These are phyloP conservation scores for Rhodotorula sphaerocarpa DNA, from an alignment of 768 basidiomycete genomes.

Conservation along the genomic window DNA sequence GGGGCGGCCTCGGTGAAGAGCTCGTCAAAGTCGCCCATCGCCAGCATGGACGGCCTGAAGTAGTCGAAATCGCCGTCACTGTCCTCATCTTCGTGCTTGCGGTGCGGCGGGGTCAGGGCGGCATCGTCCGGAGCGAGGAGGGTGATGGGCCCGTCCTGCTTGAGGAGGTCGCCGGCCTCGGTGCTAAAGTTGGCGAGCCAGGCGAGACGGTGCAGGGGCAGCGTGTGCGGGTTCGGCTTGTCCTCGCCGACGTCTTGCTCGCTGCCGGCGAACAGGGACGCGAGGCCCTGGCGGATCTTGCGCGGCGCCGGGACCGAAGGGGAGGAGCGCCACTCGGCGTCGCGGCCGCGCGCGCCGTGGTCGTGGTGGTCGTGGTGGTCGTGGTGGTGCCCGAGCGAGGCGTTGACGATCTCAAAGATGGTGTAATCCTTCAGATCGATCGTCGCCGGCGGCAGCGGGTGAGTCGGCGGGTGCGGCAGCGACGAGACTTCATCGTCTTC, in stretches of 20 bases:
- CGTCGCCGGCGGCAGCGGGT: slow-evolving; percentile 10
- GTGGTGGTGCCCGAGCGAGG: slow-evolving; percentile 23
- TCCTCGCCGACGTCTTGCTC: background rate
- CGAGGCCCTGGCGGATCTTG: slow-evolving; percentile 6
- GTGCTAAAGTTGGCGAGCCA: slow-evolving; percentile 30
- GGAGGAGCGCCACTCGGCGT: background rate
- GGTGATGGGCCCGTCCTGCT: slow-evolving; percentile 21
- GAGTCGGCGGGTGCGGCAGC: slow-evolving; percentile 1
- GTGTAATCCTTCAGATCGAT: slow-evolving; percentile 36
- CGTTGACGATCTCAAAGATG: slow-evolving; percentile 38
- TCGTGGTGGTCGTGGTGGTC: background rate
- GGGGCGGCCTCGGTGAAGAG: background rate
- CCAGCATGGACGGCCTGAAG: background rate
- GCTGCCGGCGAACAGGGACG: background rate
- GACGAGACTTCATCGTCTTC: background rate
- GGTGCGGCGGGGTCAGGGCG: slow-evolving; percentile 31
- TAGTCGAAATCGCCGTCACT: background rate
- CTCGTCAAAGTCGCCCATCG: background rate
- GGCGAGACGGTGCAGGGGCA: slow-evolving; percentile 35
- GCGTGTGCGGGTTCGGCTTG: slow-evolving; percentile 15
- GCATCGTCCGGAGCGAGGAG: slow-evolving; percentile 38
- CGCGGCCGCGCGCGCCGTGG: background rate
- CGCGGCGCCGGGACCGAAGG: background rate
- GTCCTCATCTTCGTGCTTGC: background rate
- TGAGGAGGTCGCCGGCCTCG: slow-evolving; percentile 12